Base-by-base conservation (phyloP, 345 rosid genomes). In the Fremontodendron californicum region DNA sequence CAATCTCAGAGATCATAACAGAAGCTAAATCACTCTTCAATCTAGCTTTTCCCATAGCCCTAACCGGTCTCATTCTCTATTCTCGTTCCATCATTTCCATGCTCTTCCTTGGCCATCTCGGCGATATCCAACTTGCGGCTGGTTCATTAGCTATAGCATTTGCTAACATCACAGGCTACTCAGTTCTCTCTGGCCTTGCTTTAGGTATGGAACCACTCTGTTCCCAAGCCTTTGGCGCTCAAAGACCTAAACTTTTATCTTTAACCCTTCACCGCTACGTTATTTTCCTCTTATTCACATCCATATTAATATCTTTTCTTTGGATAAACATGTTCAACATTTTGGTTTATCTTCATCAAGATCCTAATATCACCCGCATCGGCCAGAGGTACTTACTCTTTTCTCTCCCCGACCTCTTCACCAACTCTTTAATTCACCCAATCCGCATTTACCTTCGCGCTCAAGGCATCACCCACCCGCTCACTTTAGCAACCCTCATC, bases 371-470 rank as follows among this genome's bases (percentile, higher is more conserved):
- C 75, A 86, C 90, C 25, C 64, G 57, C 10, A 82, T 93, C 27
- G 97, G 97, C 49, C 93, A 89, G 76, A 90, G 87, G 0, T 93
- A 87, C 51, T 83, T 95, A 40, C 75, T 92, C 75, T 91, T 87
- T 82, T 90, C 97, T 37, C 87, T 95, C 25, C 96, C 98, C 31
- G 99, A 95, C 81, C 93, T 95, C 71, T 48, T 95, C 55, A 81
- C 94, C 69, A 90, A 91, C 87, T 87, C 97, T 29, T 86, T 95
- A 73, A 75, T 95, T 61, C 99, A 93, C 67, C 99, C 99, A 48
- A 90, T 93, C 85, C 94, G 99, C 88, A 92, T 91, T 86, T 95
- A 93, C 91, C 99, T 95, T 84, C 95, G 99, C 4, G 88, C 99
- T 37, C 99, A 95, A 89, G 93, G 89, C 80, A 90, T 95, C 83